Evolutionary conservation across 2,329 filamentous ascomycete genomes (phyloP).

Genomic region (Juglanconis juglandina): DNA sequence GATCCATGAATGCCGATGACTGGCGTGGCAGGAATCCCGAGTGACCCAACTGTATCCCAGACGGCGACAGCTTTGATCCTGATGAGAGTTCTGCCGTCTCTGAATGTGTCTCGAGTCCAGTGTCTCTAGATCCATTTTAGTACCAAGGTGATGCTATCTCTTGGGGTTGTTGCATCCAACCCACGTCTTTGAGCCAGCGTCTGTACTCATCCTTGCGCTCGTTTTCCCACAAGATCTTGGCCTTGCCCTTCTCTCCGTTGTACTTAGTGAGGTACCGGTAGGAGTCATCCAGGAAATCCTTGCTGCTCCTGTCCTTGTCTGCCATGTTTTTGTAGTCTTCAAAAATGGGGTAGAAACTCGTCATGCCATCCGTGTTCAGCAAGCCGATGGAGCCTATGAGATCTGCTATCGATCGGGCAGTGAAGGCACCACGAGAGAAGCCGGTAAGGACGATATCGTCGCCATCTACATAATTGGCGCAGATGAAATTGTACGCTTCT

Average conservation of each 20-base stretch:
- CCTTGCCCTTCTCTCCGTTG: conserved; percentile 24
- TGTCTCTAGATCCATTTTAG: conserved; percentile 20
- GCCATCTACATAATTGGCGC: conserved; percentile 34
- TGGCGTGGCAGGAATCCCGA: conserved; percentile 41
- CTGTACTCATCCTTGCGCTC: conserved; percentile 33
- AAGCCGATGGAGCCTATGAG: conserved; percentile 37
- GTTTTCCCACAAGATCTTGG: conserved; percentile 31
- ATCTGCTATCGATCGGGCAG: conserved; percentile 36
- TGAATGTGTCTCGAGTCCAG: conserved; percentile 35
- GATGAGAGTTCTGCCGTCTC: conserved; percentile 31
- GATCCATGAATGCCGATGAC: conserved; percentile 35
- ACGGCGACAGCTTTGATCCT: conserved; percentile 45
- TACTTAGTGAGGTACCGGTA: conserved; percentile 24
- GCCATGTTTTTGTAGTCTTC: conserved; percentile 35
- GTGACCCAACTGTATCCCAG: conserved; percentile 47
- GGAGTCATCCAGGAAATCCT: conserved; percentile 22
- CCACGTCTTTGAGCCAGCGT: conserved; percentile 32
- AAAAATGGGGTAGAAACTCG: conserved; percentile 40
- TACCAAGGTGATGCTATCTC: neutral
- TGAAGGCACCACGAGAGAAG: conserved; percentile 39
- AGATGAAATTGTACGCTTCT: conserved; percentile 36
- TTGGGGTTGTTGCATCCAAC: neutral
- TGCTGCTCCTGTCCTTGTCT: conserved; percentile 18
- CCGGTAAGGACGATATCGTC: conserved; percentile 36
- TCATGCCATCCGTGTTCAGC: conserved; percentile 39